phyloP scores from a whole-genome alignment of 2,329 filamentous ascomycete species.

The Periconia digitata region DNA sequence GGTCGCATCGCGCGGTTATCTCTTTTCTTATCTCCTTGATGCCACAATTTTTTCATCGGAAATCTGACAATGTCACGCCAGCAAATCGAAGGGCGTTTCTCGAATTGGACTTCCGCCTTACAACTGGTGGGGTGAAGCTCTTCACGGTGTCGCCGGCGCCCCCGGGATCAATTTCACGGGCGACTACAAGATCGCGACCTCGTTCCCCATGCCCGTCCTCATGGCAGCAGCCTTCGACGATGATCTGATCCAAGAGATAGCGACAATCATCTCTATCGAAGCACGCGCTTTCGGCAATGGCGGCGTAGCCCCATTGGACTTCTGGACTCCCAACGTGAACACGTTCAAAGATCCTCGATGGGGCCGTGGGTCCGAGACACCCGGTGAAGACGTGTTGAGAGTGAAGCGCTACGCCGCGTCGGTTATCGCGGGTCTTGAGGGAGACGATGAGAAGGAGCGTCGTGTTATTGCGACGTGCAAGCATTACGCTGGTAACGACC shows the following conservation, averaged over 20 bases:
- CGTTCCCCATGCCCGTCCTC: slow-evolving; percentile 66
- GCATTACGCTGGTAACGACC: slow-evolving; percentile 44
- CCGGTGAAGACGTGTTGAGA: slow-evolving; percentile 58
- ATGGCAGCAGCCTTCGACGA: slow-evolving; percentile 67
- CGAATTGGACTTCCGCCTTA: slow-evolving; percentile 4
- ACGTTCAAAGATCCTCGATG: slow-evolving; percentile 64
- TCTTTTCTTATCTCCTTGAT: too few species aligned
- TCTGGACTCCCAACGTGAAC: slow-evolving; percentile 70
- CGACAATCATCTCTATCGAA: slow-evolving; percentile 59
- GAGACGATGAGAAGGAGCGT: slow-evolving; percentile 51
- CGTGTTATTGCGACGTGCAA: slow-evolving; percentile 51
- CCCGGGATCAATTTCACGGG: slow-evolving; percentile 61
- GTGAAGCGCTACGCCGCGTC: slow-evolving; percentile 48
- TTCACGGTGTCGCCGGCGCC: slow-evolving; percentile 60
- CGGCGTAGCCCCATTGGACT: slow-evolving; percentile 56
- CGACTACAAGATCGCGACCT: slow-evolving; percentile 65
- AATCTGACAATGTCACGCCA: too few species aligned
- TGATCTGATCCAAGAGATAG: slow-evolving; percentile 60
- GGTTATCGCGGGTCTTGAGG: slow-evolving; percentile 40
- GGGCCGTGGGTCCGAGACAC: slow-evolving; percentile 61
- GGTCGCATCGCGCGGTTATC: too few species aligned
- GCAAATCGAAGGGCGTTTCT: slow-evolving; percentile 50
- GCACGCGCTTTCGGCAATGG: slow-evolving; percentile 66
- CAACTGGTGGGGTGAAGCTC: slow-evolving; percentile 56
- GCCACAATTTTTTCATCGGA: too few species aligned